Base-by-base conservation (phyloP, 1,139 yeast species). In the Hyphopichia fennica region DNA sequence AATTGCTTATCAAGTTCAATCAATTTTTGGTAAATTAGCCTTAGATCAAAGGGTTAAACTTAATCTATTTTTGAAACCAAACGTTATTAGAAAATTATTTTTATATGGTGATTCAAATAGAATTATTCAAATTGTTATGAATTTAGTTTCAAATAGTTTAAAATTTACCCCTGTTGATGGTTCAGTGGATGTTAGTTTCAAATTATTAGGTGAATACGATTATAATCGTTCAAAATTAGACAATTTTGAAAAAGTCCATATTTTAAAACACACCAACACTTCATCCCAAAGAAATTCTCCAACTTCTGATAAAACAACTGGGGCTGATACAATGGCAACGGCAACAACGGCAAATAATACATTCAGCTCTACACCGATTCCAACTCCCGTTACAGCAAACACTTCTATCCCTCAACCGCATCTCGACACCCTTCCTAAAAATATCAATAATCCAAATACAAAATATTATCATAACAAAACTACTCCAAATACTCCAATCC, bases 161-260 rank as follows among this genome's bases (percentile, higher is more conserved):
- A 91, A 91, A 56, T 91, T 91, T 55, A 90, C 97, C 0, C 96
- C 96, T 0, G 83, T 81, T 16, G 89, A 88, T 48, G 97, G 97
- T 2, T 16, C 78, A 14, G 95, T 93, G 14, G 76, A 77, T 23
- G 93, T 90, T 2, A 60, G 76, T 0, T 77, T 88, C 48, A 77
- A 74, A 49, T 63, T 85, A n/a, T 49, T 84, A 22, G 95, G 95
- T 18, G 87, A 82, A 56, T 85, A 85, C 56, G 95, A 87, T 54
- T 72, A 50, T n/a, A 62, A 52, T 18, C 56, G 56, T 31, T 67
- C 76, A 2, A 54, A 75, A 50, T 69, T 44, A 2, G 58, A 52
- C 11, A 52, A 62, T 35, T 68, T 53, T 45, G 51, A 56, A 4
- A 50, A 63, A 34, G 77, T 72, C 2, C 60, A 60, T 50, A 57